Evolutionary conservation across 768 basidiomycete species (phyloP).

Genomic region (Russula sp.): DNA sequence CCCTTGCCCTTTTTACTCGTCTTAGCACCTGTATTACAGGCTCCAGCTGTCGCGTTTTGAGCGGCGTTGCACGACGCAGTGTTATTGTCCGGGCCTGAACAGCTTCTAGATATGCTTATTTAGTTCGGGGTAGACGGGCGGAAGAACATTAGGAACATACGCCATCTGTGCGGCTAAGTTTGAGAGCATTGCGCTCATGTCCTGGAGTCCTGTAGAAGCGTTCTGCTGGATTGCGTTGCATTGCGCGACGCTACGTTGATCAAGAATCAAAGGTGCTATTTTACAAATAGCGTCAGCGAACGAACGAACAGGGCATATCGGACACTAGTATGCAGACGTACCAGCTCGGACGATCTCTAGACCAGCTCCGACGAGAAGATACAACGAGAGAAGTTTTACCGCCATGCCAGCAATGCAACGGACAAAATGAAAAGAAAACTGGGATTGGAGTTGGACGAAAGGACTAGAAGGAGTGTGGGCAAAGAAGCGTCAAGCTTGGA

Average conservation of each 20-base stretch:
- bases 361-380: conserved; percentile 16
- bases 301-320: background rate
- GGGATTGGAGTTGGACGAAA: background rate
- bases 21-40: background rate
- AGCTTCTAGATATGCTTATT: background rate
- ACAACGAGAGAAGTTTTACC: conserved; percentile 17
- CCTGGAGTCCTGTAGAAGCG: background rate
- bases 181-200: background rate
- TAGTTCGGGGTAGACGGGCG: background rate
- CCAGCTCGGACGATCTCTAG: conserved; percentile 15
- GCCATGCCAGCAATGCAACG: conserved; percentile 21
- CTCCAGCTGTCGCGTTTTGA: background rate
- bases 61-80: no score
- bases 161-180: conserved; percentile 8
- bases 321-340: background rate
- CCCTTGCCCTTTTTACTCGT: background rate
- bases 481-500: conserved; percentile 23
- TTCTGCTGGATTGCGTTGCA: background rate
- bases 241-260: background rate
- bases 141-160: background rate
- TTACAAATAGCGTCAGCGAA: background rate
- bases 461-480: background rate
- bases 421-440: conserved; percentile 1
- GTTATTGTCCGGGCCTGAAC: background rate
- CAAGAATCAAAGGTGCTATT: conserved; percentile 11